Evolutionary conservation across 2,329 filamentous ascomycete genomes (phyloP).

Genomic region (Drechslerella coelobrocha): DNA sequence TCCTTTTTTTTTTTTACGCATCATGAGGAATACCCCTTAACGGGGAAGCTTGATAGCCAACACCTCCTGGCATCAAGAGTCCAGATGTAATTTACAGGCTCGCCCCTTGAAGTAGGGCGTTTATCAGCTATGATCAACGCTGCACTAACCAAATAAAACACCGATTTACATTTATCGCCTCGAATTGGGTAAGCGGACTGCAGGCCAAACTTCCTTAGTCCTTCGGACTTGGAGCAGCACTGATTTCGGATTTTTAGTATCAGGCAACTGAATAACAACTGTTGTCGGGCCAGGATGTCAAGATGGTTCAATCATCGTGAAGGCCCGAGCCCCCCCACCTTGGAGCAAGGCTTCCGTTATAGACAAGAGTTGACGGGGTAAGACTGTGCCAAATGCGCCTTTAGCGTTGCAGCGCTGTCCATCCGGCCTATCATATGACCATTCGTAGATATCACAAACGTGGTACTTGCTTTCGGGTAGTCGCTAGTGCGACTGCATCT

Average conservation of each 20-base stretch:
- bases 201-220: background rate
- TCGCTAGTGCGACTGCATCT: too few relatives aligned
- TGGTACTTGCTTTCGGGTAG: too few relatives aligned
- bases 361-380: too few relatives aligned
- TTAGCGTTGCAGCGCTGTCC: too few relatives aligned
- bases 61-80: too few relatives aligned
- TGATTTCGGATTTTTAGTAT: background rate
- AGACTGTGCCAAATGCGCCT: too few relatives aligned
- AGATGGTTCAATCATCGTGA: background rate
- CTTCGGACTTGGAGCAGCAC: background rate
- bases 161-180: background rate
- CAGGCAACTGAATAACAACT: background rate
- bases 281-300: background rate
- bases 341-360: too few relatives aligned
- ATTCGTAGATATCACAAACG: too few relatives aligned
- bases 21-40: too few relatives aligned
- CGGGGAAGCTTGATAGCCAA: too few relatives aligned
- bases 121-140: background rate
- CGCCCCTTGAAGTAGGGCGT: background rate
- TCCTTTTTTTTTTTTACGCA: too few relatives aligned
- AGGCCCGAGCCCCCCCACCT: background rate
- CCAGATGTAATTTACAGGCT: background rate
- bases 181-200: background rate
- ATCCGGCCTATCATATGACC: too few relatives aligned
- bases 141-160: background rate